These are phyloP conservation scores for Diospyros lotus DNA, from an alignment of 148 eudicot genomes.

Conservation along the genomic window DNA sequence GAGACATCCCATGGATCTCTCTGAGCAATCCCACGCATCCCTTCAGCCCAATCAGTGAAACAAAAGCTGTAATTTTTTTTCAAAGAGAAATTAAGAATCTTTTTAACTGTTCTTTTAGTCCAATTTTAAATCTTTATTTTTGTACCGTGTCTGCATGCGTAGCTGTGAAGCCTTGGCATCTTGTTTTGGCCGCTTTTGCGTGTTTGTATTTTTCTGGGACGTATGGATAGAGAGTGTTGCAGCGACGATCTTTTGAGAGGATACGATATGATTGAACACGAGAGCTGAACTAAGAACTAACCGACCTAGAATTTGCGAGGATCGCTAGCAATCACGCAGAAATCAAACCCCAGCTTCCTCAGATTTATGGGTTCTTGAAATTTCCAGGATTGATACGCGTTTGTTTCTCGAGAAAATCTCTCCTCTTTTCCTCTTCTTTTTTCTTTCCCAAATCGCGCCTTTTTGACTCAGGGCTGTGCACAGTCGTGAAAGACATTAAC, in stretches of 20 bases:
- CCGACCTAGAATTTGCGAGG: conserved; percentile 11
- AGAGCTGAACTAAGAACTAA: conserved; percentile 8
- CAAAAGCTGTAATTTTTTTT: conserved; percentile 15
- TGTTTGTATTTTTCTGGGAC: conserved; percentile 34
- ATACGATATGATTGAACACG: conserved; percentile 12
- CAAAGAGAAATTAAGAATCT: conserved; percentile 1
- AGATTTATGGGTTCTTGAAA: conserved; percentile 54
- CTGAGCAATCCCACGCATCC: conserved; percentile 28
- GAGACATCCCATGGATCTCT: conserved; percentile 30
- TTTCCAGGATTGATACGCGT: conserved; percentile 26
- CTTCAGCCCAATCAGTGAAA: conserved; percentile 36
- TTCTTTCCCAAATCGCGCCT: conserved; percentile 5
- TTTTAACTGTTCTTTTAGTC: conserved; percentile 8
- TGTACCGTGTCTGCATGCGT: conserved; percentile 24
- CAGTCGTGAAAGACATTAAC: conserved; percentile 2
- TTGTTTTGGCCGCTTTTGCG: conserved; percentile 32
- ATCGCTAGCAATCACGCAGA: not conserved
- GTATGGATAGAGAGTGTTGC: conserved; percentile 2
- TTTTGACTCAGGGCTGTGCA: not conserved
- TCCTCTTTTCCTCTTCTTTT: not conserved
- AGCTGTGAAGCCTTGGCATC: conserved; percentile 51
- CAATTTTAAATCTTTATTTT: too few relatives aligned
- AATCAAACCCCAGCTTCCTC: conserved; percentile 17
- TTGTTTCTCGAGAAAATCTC: conserved; percentile 23
- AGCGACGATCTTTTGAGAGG: conserved; percentile 17